phyloP scores from a whole-genome alignment of 371 early-diverging fungal species.

The Cokeromyces recurvatus region DNA sequence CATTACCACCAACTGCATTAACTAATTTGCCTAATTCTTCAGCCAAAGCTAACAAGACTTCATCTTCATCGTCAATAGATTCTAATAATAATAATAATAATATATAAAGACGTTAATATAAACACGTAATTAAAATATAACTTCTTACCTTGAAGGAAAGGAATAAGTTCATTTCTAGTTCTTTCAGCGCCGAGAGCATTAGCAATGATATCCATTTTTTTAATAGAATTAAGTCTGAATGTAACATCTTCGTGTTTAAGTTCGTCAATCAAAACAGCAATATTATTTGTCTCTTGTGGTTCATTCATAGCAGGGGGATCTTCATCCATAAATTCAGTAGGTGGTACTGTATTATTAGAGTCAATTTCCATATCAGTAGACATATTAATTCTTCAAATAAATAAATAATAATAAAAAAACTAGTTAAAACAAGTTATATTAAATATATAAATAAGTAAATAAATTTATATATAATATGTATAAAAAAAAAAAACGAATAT shows the following conservation, averaged over 20 bases:
- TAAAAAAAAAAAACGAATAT: too few relatives aligned
- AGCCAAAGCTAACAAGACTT: constrained; percentile 89
- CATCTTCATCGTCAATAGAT: constrained; percentile 97
- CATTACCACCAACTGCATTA: constrained; percentile 88
- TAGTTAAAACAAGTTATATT: neutral
- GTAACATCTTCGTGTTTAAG: constrained; percentile 95
- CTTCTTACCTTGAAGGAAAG: constrained; percentile 88
- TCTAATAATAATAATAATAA: too few relatives aligned
- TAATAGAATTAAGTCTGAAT: constrained; percentile 88
- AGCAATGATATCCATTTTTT: constrained; percentile 87
- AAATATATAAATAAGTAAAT: too few relatives aligned
- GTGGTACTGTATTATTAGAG: constrained; percentile 19
- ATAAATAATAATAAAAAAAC: constrained; percentile 5
- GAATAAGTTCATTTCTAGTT: constrained; percentile 92
- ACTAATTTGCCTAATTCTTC: constrained; percentile 90
- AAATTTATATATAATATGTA: too few relatives aligned
- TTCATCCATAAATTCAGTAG: constrained; percentile 49
- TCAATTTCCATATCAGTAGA: constrained; percentile 44
- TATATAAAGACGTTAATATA: neutral
- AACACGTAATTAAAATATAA: constrained; percentile 1
- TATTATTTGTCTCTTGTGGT: constrained; percentile 67
- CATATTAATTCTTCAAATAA: neutral
- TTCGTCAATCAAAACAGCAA: constrained; percentile 93
- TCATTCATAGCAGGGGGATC: constrained; percentile 35
- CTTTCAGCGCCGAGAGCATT: constrained; percentile 93